These are phyloP conservation scores for Plasmodium knowlesi DNA, from an alignment of 169 alveolate genomes.

Conservation along the genomic window DNA sequence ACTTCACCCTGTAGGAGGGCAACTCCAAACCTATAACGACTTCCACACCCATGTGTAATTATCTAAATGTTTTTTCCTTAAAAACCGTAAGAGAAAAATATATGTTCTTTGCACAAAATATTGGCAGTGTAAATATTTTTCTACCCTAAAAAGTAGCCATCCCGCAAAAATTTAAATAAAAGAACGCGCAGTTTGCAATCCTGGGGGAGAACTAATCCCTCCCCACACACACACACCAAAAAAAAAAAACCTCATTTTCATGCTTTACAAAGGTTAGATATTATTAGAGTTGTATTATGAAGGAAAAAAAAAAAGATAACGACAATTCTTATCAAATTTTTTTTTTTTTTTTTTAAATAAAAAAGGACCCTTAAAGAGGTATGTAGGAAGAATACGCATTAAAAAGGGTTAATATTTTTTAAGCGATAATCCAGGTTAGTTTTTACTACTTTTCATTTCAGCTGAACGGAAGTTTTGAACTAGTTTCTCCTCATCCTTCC, in stretches of 20 bases:
- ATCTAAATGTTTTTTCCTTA: neutral
- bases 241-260: neutral
- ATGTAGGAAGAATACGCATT: neutral
- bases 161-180: neutral
- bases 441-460: neutral
- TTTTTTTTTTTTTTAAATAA: neutral
- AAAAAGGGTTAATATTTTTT: neutral
- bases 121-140: neutral
- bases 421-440: neutral
- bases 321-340: neutral
- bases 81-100: too few relatives aligned
- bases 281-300: neutral
- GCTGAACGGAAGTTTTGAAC: neutral
- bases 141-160: neutral
- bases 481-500: neutral
- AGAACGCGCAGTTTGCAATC: neutral
- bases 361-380: neutral
- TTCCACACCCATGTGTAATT: neutral
- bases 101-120: neutral
- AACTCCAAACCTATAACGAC: neutral
- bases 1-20: neutral
- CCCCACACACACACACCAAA: neutral
- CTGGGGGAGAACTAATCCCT: neutral
- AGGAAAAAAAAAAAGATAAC: neutral
- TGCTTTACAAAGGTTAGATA: neutral